Conservation (phyloP, 306 rosid species). For the Myrica gale region DNA sequence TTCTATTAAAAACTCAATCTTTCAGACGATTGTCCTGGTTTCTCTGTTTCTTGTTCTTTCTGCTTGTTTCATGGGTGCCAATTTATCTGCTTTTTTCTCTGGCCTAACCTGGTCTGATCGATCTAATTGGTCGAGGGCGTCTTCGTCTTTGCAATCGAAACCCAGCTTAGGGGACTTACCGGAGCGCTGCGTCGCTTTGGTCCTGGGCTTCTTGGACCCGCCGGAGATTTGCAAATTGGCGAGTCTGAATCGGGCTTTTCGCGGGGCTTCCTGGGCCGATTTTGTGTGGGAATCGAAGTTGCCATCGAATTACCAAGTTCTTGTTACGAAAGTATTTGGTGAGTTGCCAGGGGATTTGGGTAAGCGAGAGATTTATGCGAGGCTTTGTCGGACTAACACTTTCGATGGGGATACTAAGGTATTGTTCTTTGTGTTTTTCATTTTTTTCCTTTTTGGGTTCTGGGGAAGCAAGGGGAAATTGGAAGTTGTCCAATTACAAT, state of each 20-base stretch:
- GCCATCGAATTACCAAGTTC: slow-evolving; percentile 54
- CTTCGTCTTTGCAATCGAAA: slow-evolving; percentile 18
- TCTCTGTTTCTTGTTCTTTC: neutral
- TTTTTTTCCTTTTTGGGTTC: neutral
- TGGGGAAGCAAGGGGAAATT: neutral
- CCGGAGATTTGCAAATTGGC: slow-evolving; percentile 74
- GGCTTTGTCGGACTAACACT: slow-evolving; percentile 48
- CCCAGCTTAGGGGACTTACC: slow-evolving; percentile 72
- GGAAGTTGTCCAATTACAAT: neutral
- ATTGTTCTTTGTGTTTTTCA: neutral
- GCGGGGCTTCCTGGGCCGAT: slow-evolving; percentile 80
- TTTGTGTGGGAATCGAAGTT: slow-evolving; percentile 90
- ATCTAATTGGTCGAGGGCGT: slow-evolving; percentile 44
- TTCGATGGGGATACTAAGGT: slow-evolving; percentile 82
- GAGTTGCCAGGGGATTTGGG: slow-evolving; percentile 42
- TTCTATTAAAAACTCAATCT: neutral
- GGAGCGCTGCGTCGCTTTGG: slow-evolving; percentile 67
- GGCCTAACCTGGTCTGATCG: neutral
- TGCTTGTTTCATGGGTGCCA: slow-evolving; percentile 35
- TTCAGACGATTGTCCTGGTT: neutral
- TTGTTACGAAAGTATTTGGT: slow-evolving; percentile 41
- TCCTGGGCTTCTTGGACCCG: slow-evolving; percentile 67
- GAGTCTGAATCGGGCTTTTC: slow-evolving; percentile 68
- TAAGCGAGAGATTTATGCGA: slow-evolving; percentile 61
- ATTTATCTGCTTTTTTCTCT: neutral